Evolutionary conservation across 1,284 basidiomycete species (phyloP), one percentile per base, ranked within the genome.

Genomic region (Naganishia cerealis): DNA sequence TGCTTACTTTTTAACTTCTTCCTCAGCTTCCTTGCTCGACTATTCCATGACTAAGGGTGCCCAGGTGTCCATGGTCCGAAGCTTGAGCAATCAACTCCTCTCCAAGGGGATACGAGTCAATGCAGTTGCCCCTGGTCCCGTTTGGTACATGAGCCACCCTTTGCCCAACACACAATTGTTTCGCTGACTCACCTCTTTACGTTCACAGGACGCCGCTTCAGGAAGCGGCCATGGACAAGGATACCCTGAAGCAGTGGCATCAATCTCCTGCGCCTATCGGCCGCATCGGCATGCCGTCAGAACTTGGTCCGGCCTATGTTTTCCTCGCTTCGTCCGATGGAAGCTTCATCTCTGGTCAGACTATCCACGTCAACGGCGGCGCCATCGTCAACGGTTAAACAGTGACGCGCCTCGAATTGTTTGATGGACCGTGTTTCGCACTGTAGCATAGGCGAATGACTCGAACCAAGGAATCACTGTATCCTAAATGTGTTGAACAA

Each of bases 21-120:
- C n/a, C n/a, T n/a, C n/a, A n/a, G n/a, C n/a, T 21, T 72, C 67
- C 55, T 81, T 81, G 81, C 78, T 86, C 48, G 86, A 88, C 77
- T 87, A 87, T 74, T 80, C 81, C 36, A 72, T 81, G 4, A 86
- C 86, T 2, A 87, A 89, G 77, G 85, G 85, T 2, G 84, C 85
- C 8, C 85, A 86, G 71, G 76, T 83, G 39, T 81, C 83, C 16
- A 87, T 87, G 75, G 86, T 84, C 6, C 83, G 86, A 40, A 83
- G 84, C 16, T 79, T 88, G 62, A 84, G 86, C 0, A 72, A 82
- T 53, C 85, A 87, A 72, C 79, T 88, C 21, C 82, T 83, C 10
- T 81, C 85, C 5, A 83, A 85, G 74, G 86, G 83, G n/a, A 78
- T 79, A 67, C 68, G 77, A 61, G 75, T 77, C 46, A 78, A 77